Base-by-base conservation (phyloP, 2,329 filamentous ascomycete genomes). In the Daldinia eschscholtzii region DNA sequence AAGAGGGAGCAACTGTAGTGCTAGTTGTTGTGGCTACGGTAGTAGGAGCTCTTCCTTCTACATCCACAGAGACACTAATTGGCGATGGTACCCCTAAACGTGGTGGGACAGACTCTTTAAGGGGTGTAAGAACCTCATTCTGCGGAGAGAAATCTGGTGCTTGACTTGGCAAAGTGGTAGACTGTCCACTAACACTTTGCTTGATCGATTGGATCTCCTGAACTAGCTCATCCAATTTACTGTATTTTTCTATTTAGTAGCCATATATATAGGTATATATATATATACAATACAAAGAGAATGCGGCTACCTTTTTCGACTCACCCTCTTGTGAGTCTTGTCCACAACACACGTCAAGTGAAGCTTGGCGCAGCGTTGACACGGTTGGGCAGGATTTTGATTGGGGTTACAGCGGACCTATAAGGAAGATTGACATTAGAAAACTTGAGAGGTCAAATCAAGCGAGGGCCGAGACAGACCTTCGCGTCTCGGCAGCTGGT, bases 121-220 rank as follows among this genome's bases (percentile, higher is more conserved):
- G 68, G 28, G 71, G 64, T 13, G 60, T 59, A 53, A 66, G 42
- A 4, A 33, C 58, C 13, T 68, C 64, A 67, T 68, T 71, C 28
- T 70, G 61, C 9, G 61, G 68, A 35, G 63, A 57, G 33, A 61
- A 62, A 52, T 53, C 75, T 74, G 77, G 13, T 79, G 76, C 44
- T 68, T 73, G n/a, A 68, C 57, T 59, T 64, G 64, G 70, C 41
- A 65, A 42, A 15, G 70, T 67, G 57, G 52, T 57, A 33, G 72
- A 73, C 53, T 62, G 72, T 46, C 62, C 76, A 64, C 76, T 78
- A 46, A 88, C 86, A 50, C 82, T 84, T 70, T 87, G 81, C 72
- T 86, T 87, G 73, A 87, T 87, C 73, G 79, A 84, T 69, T 81
- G 83, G n/a, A 88, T 82, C 73, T 87, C 86, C 67, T 85, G 83